These are phyloP conservation scores for Penicillium sp. DNA, from an alignment of 2,329 filamentous ascomycete genomes.

Conservation along the genomic window DNA sequence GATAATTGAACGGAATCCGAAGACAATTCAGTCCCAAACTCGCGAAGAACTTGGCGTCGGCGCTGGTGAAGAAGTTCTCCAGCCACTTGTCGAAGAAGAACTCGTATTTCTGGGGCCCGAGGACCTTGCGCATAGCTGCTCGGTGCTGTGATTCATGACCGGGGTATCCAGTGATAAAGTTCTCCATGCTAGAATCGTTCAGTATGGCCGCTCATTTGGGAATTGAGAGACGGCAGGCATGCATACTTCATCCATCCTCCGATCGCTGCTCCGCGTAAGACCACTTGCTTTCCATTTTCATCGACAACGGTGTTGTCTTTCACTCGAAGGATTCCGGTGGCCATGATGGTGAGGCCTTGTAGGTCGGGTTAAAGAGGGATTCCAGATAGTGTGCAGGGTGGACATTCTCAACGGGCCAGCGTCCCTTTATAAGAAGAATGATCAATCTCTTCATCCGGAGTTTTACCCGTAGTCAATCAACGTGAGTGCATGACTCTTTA, in stretches of 20 bases:
- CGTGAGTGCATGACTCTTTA: background rate
- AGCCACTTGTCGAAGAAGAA: slow-evolving; percentile 62
- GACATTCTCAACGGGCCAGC: background rate
- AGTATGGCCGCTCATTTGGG: background rate
- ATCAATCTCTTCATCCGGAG: background rate
- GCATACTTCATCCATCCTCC: slow-evolving; percentile 49
- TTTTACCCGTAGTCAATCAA: slow-evolving; percentile 7
- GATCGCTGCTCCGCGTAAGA: slow-evolving; percentile 52
- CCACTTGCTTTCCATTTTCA: slow-evolving; percentile 45
- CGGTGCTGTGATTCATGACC: slow-evolving; percentile 61
- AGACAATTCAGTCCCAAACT: slow-evolving; percentile 60
- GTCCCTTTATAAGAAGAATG: background rate
- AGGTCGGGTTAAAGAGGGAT: background rate
- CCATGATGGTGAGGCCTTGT: slow-evolving; percentile 16
- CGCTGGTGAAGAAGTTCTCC: slow-evolving; percentile 61
- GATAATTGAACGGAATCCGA: slow-evolving; percentile 63
- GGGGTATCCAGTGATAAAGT: slow-evolving; percentile 65
- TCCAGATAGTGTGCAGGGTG: background rate
- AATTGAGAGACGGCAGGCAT: background rate
- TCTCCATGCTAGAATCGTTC: slow-evolving; percentile 51
- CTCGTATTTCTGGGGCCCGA: slow-evolving; percentile 59
- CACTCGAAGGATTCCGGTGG: slow-evolving; percentile 44
- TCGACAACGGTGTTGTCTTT: slow-evolving; percentile 50
- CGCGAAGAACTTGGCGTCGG: slow-evolving; percentile 60
- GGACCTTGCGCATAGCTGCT: slow-evolving; percentile 53